phyloP scores from a whole-genome alignment of 2,329 filamentous ascomycete genomes.

The Curvularia hawaiiensis region DNA sequence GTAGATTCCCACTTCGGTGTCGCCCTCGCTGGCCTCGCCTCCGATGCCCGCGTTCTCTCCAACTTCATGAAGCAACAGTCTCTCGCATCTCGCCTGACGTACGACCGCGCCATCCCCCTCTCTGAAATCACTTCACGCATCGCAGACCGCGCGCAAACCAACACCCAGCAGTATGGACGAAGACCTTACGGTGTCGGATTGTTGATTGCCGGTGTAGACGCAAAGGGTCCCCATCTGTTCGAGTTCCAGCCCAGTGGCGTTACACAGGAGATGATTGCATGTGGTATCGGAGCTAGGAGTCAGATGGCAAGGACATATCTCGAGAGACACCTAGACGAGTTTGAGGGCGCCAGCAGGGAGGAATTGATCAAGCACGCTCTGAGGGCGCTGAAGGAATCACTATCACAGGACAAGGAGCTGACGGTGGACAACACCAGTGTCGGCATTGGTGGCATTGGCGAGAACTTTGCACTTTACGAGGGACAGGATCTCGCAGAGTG shows the following conservation, averaged over 20 bases:
- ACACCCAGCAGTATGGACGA: constrained; percentile 97
- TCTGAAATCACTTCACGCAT: constrained; percentile 90
- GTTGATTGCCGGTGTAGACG: constrained; percentile 91
- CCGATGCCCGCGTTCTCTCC: constrained; percentile 96
- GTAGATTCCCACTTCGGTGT: constrained; percentile 96
- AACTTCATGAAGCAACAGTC: constrained; percentile 99
- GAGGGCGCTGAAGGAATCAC: constrained; percentile 88
- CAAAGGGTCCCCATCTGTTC: constrained; percentile 92
- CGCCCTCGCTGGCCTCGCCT: constrained; percentile 94
- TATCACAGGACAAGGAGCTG: constrained; percentile 96
- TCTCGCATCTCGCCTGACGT: constrained; percentile 92
- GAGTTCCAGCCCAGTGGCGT: constrained; percentile 97
- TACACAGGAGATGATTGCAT: constrained; percentile 96
- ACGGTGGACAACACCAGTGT: constrained; percentile 97
- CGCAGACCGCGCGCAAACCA: constrained; percentile 93
- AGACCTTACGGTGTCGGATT: constrained; percentile 95
- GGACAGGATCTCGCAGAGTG: constrained; percentile 84
- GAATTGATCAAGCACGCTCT: constrained; percentile 91
- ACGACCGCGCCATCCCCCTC: constrained; percentile 90
- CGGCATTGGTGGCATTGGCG: constrained; percentile 76
- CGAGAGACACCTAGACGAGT: constrained; percentile 86
- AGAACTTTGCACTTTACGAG: constrained; percentile 90
- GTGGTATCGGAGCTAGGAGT: constrained; percentile 91
- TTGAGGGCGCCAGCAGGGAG: constrained; percentile 76
- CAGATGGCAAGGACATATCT: constrained; percentile 99